Conservation (phyloP, 208 protist species). For the Histomonas meleagridis region DNA sequence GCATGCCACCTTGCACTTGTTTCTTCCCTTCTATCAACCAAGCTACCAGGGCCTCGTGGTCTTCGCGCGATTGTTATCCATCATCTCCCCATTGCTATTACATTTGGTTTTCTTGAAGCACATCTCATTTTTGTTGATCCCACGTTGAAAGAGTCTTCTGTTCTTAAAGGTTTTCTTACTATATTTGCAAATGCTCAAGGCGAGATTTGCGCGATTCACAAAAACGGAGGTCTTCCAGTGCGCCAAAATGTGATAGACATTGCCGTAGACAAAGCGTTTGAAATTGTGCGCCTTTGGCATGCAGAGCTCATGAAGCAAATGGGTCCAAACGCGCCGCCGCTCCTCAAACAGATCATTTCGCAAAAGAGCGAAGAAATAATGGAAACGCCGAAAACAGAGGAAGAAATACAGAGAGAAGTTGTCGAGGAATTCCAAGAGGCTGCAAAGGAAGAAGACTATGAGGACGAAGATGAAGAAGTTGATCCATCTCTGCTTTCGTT, state of each 20-base stretch:
- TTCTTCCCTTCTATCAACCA: background rate
- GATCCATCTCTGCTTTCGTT: too few relatives aligned
- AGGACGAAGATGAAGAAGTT: background rate
- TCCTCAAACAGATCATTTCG: background rate
- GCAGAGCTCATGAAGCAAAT: background rate
- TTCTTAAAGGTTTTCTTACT: background rate
- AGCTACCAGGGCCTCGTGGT: background rate
- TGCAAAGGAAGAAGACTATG: background rate
- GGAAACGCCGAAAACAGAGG: background rate
- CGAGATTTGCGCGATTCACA: slow-evolving; percentile 8
- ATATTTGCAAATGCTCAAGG: slow-evolving; percentile 26
- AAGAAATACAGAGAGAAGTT: background rate
- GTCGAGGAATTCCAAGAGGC: background rate
- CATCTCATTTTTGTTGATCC: background rate
- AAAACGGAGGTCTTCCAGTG: background rate
- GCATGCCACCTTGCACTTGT: background rate
- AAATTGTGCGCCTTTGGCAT: background rate
- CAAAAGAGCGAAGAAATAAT: background rate
- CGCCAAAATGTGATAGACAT: background rate
- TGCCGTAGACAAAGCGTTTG: background rate
- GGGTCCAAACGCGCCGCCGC: background rate
- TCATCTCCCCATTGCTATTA: slow-evolving; percentile 4
- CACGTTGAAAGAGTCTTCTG: background rate
- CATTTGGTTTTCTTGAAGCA: background rate
- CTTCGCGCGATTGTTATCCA: background rate